Percentiles rank a stretch among this genome's conserved stretches.
phyloP scores from a whole-genome alignment of 2,329 filamentous ascomycete genomes.

The Thelonectria olida region DNA sequence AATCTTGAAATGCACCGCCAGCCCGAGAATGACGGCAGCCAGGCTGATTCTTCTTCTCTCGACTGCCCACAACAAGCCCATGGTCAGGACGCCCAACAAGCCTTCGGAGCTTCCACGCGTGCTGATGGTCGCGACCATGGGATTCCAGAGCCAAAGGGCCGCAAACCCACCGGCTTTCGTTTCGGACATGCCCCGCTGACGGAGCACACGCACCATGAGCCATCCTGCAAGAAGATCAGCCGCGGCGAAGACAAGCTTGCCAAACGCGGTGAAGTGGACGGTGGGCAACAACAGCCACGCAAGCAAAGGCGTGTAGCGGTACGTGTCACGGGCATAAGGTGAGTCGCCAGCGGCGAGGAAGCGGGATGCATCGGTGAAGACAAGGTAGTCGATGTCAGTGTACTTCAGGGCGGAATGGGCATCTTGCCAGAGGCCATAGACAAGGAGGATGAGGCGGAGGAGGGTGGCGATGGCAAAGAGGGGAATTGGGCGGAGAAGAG shows the following conservation, averaged over 20 bases:
- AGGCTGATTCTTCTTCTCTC: conserved; percentile 68
- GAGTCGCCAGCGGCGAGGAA: conserved; percentile 74
- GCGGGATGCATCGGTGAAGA: conserved; percentile 94
- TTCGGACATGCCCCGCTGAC: conserved; percentile 55
- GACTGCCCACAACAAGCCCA: conserved; percentile 84
- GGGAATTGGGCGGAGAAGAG: conserved; percentile 48
- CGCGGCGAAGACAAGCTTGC: conserved; percentile 85
- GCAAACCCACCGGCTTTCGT: conserved; percentile 77
- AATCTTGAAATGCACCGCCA: conserved; percentile 97
- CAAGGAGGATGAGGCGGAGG: conserved; percentile 77
- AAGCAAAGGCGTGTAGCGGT: conserved; percentile 94
- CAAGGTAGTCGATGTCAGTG: conserved; percentile 98
- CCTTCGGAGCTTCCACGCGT: conserved; percentile 95
- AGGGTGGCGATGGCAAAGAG: conserved; percentile 67
- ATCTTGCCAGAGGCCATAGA: conserved; percentile 95
- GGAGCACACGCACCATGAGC: conserved; percentile 64
- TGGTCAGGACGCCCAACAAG: conserved; percentile 83
- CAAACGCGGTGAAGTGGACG: conserved; percentile 77
- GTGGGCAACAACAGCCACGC: conserved; percentile 92
- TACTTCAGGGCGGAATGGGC: conserved; percentile 93
- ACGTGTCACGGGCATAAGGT: conserved; percentile 91
- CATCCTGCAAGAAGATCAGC: conserved; percentile 88
- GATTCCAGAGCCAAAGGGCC: conserved; percentile 92
- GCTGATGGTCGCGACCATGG: conserved; percentile 97
- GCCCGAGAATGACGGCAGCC: conserved; percentile 79